These are phyloP conservation scores for Rhizopogon rudus DNA, from an alignment of 768 basidiomycete genomes.

Conservation along the genomic window DNA sequence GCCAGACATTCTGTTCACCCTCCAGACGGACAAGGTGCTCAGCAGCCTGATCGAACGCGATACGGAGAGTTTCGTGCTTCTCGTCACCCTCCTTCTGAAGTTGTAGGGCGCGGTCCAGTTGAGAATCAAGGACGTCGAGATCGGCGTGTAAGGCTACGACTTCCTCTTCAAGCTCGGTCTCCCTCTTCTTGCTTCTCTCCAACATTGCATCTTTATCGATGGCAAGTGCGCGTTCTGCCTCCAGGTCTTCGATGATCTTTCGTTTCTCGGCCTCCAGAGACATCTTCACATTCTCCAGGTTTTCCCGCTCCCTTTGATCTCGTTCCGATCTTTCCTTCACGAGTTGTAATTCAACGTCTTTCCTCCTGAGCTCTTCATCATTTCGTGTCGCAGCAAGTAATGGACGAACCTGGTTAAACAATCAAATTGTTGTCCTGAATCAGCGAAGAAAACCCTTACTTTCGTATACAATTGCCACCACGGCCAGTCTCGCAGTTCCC, in stretches of 20 bases:
- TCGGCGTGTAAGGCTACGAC: constrained; percentile 75
- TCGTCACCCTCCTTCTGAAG: constrained; percentile 78
- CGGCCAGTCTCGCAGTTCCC: constrained; percentile 90
- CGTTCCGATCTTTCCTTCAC: constrained; percentile 83
- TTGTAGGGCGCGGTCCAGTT: constrained; percentile 74
- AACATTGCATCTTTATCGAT: constrained; percentile 82
- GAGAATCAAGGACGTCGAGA: constrained; percentile 78
- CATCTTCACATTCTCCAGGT: constrained; percentile 77
- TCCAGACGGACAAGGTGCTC: constrained; percentile 84
- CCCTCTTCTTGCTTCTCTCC: constrained; percentile 80
- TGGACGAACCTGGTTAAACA: constrained; percentile 68
- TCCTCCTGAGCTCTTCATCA: constrained; percentile 87
- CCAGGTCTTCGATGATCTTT: constrained; percentile 75
- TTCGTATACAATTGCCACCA: constrained; percentile 99
- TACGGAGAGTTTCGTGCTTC: constrained; percentile 64
- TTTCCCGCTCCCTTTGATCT: constrained; percentile 77
- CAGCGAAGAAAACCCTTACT: constrained; percentile 31
- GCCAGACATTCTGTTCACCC: constrained; percentile 66
- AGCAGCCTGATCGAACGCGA: constrained; percentile 79
- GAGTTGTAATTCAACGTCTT: constrained; percentile 77
- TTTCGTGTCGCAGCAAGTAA: constrained; percentile 87
- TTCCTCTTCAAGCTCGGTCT: constrained; percentile 83
- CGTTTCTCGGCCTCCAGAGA: constrained; percentile 79
- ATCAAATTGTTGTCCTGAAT: constrained; percentile 8
- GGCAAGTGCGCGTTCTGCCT: constrained; percentile 73